phyloP scores from a whole-genome alignment of 164 flowering plant genomes.

The Chimonanthus praecox region DNA sequence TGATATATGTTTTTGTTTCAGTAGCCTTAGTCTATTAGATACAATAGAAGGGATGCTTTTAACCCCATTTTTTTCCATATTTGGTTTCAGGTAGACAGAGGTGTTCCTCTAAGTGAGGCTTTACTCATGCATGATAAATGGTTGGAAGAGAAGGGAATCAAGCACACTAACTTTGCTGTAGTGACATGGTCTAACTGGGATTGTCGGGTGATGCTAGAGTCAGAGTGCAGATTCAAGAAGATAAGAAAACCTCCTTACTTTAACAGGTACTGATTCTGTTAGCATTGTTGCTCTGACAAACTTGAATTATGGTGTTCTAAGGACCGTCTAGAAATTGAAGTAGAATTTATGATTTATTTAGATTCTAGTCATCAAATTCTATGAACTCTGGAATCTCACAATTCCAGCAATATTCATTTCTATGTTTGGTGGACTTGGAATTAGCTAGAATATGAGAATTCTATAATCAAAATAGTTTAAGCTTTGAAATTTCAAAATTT shows the following conservation, averaged over 20 bases:
- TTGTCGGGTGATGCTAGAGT: slow-evolving; percentile 89
- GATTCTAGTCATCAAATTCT: no score
- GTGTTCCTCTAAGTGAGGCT: slow-evolving; percentile 82
- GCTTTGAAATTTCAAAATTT: no score
- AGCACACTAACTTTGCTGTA: slow-evolving; percentile 79
- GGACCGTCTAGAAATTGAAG: background rate
- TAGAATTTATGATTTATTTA: no score
- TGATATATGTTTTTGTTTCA: no score
- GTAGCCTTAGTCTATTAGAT: no score
- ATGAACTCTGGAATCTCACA: no score
- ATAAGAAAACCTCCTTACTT: slow-evolving; percentile 89
- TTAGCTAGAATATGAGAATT: no score
- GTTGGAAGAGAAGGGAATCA: slow-evolving; percentile 88
- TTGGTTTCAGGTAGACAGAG: slow-evolving; percentile 73
- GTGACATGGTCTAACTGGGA: slow-evolving; percentile 99
- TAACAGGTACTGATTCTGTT: slow-evolving; percentile 48
- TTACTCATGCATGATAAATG: slow-evolving; percentile 86
- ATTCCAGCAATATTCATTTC: no score
- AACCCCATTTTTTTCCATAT: background rate
- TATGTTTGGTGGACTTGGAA: no score
- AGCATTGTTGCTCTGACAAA: background rate
- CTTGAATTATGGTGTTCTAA: background rate
- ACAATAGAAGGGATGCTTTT: no score
- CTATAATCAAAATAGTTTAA: no score
- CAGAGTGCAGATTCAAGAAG: slow-evolving; percentile 88